Base-by-base conservation (phyloP, 2,329 filamentous ascomycete genomes). In the Alternaria sp. region DNA sequence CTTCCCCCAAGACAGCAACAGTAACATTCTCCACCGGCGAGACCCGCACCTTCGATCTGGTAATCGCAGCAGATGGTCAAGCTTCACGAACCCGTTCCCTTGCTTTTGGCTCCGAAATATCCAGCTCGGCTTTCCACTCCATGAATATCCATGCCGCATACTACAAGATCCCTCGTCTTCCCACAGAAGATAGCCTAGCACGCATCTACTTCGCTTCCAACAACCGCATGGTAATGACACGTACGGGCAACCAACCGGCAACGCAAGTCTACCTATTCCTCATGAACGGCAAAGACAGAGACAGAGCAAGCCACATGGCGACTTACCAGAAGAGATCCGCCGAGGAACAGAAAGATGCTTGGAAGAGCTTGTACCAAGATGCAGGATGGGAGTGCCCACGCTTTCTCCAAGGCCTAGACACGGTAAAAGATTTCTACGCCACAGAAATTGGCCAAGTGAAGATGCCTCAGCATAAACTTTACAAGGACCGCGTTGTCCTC, bases 401-500 rank as follows among this genome's bases (percentile, higher is more conserved):
- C 18, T 65, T 86, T 1, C 28, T 87, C 2, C 62, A 78, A 4
- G 77, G 68, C 0, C 70, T 87, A 69, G 62, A 74, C 1, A 38
- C 60, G 32, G 59, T 73, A 1, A 64, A 79, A 0, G 80, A 85
- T 63, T 85, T 86, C 60, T 86, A 86, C 72, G 75, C 75, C 24
- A 68, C 79, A 11, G 75, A 79, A 4, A 69, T 85, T 26, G 79
- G 73, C 0, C 78, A 83, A 48, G 79, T 88, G 26, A 81, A 81
- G 48, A 63, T 83, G 64, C 67, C 78, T 0, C 58, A 59, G 3
- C 85, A 30, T 0, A 18, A 24, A 3, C 32, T 81, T 81, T 80
- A 74, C 18, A 72, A 72, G 0, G 82, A 83, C 0, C 80, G 85
- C 0, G 79, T 87, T 1, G 81, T 78, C 0, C 73, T 88, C 0